These are phyloP conservation scores for Yamadazyma jaroonii DNA, from an alignment of 1,139 yeast genomes.

Conservation along the genomic window DNA sequence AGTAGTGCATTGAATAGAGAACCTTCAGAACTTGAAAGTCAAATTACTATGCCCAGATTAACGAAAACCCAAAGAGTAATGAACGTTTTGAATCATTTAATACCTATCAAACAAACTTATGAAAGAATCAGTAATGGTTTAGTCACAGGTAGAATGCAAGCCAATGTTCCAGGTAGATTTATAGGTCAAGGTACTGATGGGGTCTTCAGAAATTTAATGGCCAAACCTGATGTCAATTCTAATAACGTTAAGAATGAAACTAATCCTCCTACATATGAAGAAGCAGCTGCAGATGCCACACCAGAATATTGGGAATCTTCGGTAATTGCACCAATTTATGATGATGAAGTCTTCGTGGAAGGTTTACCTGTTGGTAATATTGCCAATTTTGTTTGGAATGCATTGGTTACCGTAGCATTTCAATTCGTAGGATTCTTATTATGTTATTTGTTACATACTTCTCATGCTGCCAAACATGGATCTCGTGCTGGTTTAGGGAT, in stretches of 20 bases:
- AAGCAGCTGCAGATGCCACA: slow-evolving; percentile 90
- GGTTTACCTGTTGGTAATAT: slow-evolving; percentile 96
- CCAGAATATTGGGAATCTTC: slow-evolving; percentile 98
- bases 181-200: slow-evolving; percentile 75
- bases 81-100: slow-evolving; percentile 31
- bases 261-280: slow-evolving; percentile 90
- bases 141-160: slow-evolving; percentile 44
- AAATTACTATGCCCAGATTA: slow-evolving; percentile 14
- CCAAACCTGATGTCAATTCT: slow-evolving; percentile 70
- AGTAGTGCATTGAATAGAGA: no score
- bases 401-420: slow-evolving; percentile 82
- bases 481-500: slow-evolving; percentile 90
- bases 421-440: slow-evolving; percentile 91
- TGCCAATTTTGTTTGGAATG: slow-evolving; percentile 87
- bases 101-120: slow-evolving; percentile 44
- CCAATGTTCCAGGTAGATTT: slow-evolving; percentile 43
- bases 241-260: slow-evolving; percentile 36
- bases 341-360: slow-evolving; percentile 89
- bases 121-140: slow-evolving; percentile 45
- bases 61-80: slow-evolving; percentile 30
- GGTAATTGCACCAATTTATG: slow-evolving; percentile 76
- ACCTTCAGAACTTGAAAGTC: slow-evolving; percentile 19
- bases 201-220: slow-evolving; percentile 86
- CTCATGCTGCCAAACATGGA: slow-evolving; percentile 97
- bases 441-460: slow-evolving; percentile 88